A percentile compares a stretch with the other conserved stretches of the same genome.
Evolutionary conservation across 2,329 filamentous ascomycete species (phyloP).

Genomic region (Pseudogymnoascus sp.): DNA sequence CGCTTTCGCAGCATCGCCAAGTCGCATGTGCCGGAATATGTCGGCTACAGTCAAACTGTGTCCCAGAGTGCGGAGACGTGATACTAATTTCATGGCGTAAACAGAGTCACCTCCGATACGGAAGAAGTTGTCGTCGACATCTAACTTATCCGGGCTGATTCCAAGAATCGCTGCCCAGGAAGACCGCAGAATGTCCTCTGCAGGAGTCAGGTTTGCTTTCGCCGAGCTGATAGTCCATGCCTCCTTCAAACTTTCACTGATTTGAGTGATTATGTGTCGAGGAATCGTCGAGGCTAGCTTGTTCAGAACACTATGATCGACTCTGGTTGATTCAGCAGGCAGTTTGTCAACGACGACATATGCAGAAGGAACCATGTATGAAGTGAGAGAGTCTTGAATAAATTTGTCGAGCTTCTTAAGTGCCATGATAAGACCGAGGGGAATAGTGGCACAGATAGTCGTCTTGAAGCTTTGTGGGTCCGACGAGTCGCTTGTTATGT

Average conservation of each 20-base stretch:
- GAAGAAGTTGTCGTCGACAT: conserved; percentile 34
- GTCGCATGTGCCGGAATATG: conserved; percentile 33
- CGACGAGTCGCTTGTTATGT: conserved; percentile 2
- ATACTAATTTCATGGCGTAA: conserved; percentile 39
- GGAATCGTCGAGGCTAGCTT: conserved; percentile 26
- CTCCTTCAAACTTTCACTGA: conserved; percentile 23
- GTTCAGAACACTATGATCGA: conserved; percentile 31
- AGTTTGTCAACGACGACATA: conserved; percentile 37
- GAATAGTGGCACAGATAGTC: conserved; percentile 18
- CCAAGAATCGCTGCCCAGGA: conserved; percentile 28
- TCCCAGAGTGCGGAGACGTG: conserved; percentile 24
- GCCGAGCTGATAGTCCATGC: conserved; percentile 29
- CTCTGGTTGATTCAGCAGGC: conserved; percentile 22
- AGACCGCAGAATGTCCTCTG: conserved; percentile 31
- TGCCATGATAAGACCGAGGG: conserved; percentile 28
- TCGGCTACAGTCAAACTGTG: conserved; percentile 36
- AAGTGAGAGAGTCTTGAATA: conserved; percentile 37
- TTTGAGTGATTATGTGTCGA: conserved; percentile 17
- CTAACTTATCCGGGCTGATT: conserved; percentile 25
- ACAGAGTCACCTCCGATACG: conserved; percentile 33
- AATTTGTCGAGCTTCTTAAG: conserved; percentile 37
- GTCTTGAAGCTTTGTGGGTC: conserved; percentile 17
- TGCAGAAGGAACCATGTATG: conserved; percentile 39
- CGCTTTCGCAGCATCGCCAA: conserved; percentile 22
- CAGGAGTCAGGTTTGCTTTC: conserved; percentile 28